Evolutionary conservation across 768 basidiomycete species (phyloP), one percentile per base, ranked within the genome.

Genomic region (Sporobolomyces phaffii): DNA sequence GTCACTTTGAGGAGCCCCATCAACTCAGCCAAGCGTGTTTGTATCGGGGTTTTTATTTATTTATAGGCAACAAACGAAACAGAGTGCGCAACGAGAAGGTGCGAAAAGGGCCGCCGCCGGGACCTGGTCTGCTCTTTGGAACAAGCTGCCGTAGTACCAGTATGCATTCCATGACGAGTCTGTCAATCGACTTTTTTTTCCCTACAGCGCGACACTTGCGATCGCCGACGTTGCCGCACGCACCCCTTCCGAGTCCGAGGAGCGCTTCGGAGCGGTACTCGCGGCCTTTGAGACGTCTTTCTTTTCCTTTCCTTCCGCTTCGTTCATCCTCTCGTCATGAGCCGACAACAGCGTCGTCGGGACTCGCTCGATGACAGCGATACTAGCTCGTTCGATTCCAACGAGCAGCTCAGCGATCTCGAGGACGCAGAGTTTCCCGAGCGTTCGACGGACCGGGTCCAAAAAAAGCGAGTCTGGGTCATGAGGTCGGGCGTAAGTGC

Each of bases 11-110:
- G n/a, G n/a, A n/a, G n/a, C n/a, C n/a, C n/a, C n/a, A n/a, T n/a
- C n/a, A n/a, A n/a, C n/a, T n/a, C n/a, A n/a, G n/a, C n/a, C n/a
- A n/a, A n/a, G n/a, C n/a, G n/a, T n/a, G n/a, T n/a, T n/a, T n/a
- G n/a, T n/a, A n/a, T n/a, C n/a, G n/a, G n/a, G n/a, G n/a, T n/a
- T n/a, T n/a, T n/a, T n/a, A n/a, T n/a, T n/a, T n/a, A n/a, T n/a
- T n/a, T n/a, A n/a, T 44, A 68, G 52, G 41, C 65, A 28, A 64
- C 41, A 72, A 47, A 60, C 68, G 15, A 62, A 64, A 48, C 51
- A 22, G 20, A 41, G 20, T 26, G 65, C 65, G 29, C 62, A 67
- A 51, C 20, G 29, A 31, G 59, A 68, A 41, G 65, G 65, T 8
- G 63, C 54, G 15, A 67, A 68, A 28, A 8, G 18, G 45, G 41